Evolutionary conservation across 192 early-diverging fungal species (phyloP).

Genomic region (Linnemannia exigua): DNA sequence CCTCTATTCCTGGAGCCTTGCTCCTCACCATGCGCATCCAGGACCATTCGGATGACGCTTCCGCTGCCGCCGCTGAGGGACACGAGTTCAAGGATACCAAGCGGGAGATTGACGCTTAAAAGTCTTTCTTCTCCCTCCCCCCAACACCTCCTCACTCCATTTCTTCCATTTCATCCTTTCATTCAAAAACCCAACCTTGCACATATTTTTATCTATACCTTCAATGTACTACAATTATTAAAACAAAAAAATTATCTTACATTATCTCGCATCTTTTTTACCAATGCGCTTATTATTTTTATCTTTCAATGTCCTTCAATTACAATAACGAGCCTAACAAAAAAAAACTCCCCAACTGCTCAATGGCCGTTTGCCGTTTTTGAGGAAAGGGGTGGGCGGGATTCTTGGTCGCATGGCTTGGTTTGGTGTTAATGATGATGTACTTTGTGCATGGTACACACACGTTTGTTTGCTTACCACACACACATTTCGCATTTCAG

Average conservation of each 20-base stretch:
- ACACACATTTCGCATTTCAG: no score
- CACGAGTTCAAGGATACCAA: conserved; percentile 3
- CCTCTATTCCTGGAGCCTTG: conserved; percentile 31
- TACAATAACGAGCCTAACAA: no score
- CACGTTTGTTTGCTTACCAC: no score
- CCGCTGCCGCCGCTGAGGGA: conserved; percentile 6
- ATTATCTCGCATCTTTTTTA: background rate
- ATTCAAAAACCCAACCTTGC: background rate
- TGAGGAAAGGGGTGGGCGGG: no score
- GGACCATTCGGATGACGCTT: conserved; percentile 6
- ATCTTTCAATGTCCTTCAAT: background rate
- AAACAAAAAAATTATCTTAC: background rate
- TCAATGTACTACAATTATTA: background rate
- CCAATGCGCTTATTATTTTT: background rate
- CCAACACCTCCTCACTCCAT: no score
- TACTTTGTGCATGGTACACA: background rate
- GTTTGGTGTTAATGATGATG: background rate
- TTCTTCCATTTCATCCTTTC: background rate
- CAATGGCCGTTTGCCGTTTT: no score
- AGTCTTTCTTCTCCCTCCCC: background rate
- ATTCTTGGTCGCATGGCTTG: background rate
- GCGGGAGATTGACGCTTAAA: background rate
- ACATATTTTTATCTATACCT: conserved; percentile 2
- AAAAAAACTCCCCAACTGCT: no score
- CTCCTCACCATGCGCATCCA: conserved; percentile 21